Evolutionary conservation across 805 yeast species (phyloP).

Genomic region (Saturnispora galanensis): DNA sequence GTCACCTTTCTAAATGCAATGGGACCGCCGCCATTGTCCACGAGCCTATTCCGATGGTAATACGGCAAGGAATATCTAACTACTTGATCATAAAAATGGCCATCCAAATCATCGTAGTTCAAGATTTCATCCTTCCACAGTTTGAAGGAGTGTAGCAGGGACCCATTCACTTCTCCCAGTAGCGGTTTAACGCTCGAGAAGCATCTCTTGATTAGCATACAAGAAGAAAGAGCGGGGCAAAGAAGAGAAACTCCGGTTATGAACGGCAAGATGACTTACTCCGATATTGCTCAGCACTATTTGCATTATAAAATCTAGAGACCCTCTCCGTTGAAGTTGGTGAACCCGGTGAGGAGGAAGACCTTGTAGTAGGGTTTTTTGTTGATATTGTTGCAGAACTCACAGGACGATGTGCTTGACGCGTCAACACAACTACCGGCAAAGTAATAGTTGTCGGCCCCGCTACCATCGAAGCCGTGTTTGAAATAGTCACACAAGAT

Average conservation of each 20-base stretch:
- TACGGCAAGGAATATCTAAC: constrained; percentile 19
- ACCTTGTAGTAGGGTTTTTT: constrained; percentile 54
- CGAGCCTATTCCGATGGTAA: constrained; percentile 14
- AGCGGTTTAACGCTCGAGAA: not conserved
- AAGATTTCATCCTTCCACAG: constrained; percentile 19
- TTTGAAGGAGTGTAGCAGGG: constrained; percentile 11
- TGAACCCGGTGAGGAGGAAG: constrained; percentile 59
- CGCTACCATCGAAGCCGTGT: constrained; percentile 67
- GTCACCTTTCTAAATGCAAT: constrained; percentile 16
- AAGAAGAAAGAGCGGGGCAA: too few species aligned
- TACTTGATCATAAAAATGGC: constrained; percentile 19
- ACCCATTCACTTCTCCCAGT: too few species aligned
- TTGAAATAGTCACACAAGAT: constrained; percentile 43
- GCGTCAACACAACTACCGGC: constrained; percentile 85
- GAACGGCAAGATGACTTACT: too few species aligned
- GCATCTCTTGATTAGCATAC: too few species aligned
- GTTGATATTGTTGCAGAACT: constrained; percentile 63
- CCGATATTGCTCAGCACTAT: too few species aligned
- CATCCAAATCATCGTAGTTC: constrained; percentile 15
- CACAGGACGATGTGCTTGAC: constrained; percentile 72
- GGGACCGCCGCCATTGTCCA: constrained; percentile 8
- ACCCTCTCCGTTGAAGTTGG: constrained; percentile 73
- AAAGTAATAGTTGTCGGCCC: constrained; percentile 75
- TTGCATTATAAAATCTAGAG: constrained; percentile 24
- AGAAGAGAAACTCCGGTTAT: not conserved